A percentile compares a stretch with the other conserved stretches of the same genome.
Conservation (phyloP, 2,329 filamentous ascomycete genomes). For the Microsporum canis region DNA sequence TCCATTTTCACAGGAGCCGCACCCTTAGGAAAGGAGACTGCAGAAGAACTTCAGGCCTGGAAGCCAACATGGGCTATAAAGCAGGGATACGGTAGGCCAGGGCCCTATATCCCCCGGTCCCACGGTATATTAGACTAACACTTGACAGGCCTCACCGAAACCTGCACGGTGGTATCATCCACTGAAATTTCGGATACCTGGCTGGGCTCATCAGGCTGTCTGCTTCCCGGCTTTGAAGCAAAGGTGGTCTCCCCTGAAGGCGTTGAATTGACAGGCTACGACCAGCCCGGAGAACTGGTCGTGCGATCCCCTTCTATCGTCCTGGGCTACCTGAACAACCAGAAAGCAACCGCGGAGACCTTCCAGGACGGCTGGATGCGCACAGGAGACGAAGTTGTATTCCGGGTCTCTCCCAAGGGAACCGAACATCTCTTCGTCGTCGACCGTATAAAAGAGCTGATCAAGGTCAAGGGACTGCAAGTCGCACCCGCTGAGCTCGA, state of each 20-base stretch:
- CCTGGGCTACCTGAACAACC: conserved; percentile 77
- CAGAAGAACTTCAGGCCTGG: conserved; percentile 49
- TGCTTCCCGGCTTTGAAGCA: conserved; percentile 54
- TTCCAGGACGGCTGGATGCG: conserved; percentile 71
- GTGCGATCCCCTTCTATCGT: conserved; percentile 67
- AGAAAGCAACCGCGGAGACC: conserved; percentile 68
- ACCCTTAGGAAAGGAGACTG: conserved; percentile 62
- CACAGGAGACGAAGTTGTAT: conserved; percentile 73
- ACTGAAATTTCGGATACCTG: conserved; percentile 50
- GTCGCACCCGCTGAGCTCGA: conserved; percentile 76
- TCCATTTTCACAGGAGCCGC: conserved; percentile 64
- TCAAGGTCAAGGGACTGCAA: conserved; percentile 72
- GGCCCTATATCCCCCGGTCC: not conserved
- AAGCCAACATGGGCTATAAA: conserved; percentile 56
- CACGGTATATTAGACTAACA: conserved; percentile 4
- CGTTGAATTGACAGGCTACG: conserved; percentile 56
- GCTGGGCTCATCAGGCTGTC: conserved; percentile 59
- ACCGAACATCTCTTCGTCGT: conserved; percentile 76
- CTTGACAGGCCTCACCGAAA: conserved; percentile 59
- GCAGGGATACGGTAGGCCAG: conserved; percentile 55
- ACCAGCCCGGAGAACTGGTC: conserved; percentile 68
- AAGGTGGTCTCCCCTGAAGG: conserved; percentile 59
- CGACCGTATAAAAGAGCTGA: conserved; percentile 68
- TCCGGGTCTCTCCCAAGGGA: conserved; percentile 52
- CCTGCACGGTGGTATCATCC: conserved; percentile 55